phyloP scores from a whole-genome alignment of 225 moss, liverwort and hornwort species.

The Polytrichum commune region DNA sequence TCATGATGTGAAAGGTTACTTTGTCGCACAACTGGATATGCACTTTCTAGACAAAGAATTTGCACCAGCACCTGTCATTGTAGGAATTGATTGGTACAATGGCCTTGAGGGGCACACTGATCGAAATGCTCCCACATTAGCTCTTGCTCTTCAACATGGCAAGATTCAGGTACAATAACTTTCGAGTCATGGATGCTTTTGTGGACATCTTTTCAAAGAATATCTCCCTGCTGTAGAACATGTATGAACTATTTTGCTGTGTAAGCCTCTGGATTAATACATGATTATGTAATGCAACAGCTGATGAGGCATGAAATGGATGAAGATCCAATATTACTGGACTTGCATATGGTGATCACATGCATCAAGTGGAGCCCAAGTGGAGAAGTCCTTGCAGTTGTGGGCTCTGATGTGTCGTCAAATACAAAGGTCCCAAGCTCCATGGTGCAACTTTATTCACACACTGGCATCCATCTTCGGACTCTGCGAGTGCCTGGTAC shows the following conservation, averaged over 20 bases:
- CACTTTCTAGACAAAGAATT: constrained; percentile 46
- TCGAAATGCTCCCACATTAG: constrained; percentile 73
- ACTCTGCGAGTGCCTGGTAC: constrained; percentile 73
- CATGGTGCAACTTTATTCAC: constrained; percentile 77
- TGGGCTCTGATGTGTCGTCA: constrained; percentile 57
- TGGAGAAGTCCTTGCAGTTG: constrained; percentile 83
- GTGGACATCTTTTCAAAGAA: too few species aligned
- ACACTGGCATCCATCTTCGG: constrained; percentile 68
- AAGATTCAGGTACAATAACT: constrained; percentile 60
- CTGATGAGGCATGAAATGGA: constrained; percentile 95
- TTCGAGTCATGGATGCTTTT: not conserved
- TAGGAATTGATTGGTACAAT: constrained; percentile 94
- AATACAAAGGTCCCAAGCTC: constrained; percentile 32
- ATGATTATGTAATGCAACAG: constrained; percentile 22
- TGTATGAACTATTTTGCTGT: not conserved
- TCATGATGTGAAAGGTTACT: constrained; percentile 77
- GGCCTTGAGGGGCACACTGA: constrained; percentile 79
- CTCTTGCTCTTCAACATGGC: constrained; percentile 69
- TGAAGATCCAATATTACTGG: constrained; percentile 76
- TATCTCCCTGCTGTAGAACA: too few species aligned
- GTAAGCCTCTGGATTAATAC: constrained; percentile 2
- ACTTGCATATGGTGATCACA: constrained; percentile 63
- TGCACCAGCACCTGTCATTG: constrained; percentile 36
- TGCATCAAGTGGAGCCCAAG: constrained; percentile 84
- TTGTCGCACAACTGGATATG: constrained; percentile 64